Evolutionary conservation across 768 basidiomycete species (phyloP), one percentile per base, ranked within the genome.

Genomic region (Serendipita sp.): DNA sequence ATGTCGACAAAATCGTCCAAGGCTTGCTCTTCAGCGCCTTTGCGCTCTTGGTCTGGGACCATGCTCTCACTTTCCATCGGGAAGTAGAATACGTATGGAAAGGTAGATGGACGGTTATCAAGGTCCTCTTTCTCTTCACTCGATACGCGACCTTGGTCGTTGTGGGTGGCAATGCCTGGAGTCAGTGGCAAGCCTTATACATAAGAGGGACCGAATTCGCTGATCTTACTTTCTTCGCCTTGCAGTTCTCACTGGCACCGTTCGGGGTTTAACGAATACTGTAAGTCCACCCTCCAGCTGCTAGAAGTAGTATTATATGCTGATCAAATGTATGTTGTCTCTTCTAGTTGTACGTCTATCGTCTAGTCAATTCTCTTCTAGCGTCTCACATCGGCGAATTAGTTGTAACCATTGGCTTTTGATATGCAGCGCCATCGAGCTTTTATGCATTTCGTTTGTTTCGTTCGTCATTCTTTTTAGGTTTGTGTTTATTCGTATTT

Each of bases 81-180:
- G 64, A 65, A 28, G 58, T 45, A 1, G 18, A 15, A 30, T 65
- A 37, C 56, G 44, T 65, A 38, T 65, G 65, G 65, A 16, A 45
- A 30, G 41, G 41, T 18, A 24, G 28, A 28, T 65, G 65, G 65
- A 54, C 51, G n/a, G 37, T 45, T 16, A 54, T 53, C 35, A 65
- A 65, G 45, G 2, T 44, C 16, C 56, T 65, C 4, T 65, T 65
- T 56, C 58, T 65, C 38, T 30, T 65, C 45, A 54, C 15, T n/a
- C 65, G 65, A 1, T 65, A 65, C 2, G 34, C 60, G 3, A 58
- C 65, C 28, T n/a, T 38, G 28, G 35, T 60, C 37, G 34, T 60
- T 30, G 35, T 60, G 11, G 34, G 16, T 10, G 56, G 30, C 16
- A 60, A 60, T 18, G 56, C 37, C 13, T 41, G 41, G 41, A 32